phyloP scores from a whole-genome alignment of 2,329 filamentous ascomycete genomes.

The Shiraia sp. region DNA sequence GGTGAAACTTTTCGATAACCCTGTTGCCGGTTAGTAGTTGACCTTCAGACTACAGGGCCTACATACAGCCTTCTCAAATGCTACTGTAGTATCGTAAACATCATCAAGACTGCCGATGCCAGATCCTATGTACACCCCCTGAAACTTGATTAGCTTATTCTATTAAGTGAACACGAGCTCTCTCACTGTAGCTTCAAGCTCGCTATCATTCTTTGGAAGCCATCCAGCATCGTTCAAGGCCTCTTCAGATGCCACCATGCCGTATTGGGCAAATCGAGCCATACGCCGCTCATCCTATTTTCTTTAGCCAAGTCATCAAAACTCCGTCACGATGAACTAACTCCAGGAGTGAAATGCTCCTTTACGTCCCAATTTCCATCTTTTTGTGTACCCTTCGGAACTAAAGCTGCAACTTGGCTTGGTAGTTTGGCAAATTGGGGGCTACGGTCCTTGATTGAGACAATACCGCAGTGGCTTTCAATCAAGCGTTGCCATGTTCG shows the following conservation, averaged over 20 bases:
- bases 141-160: conserved; percentile 7
- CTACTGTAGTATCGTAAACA: conserved; percentile 80
- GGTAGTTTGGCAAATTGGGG: conserved; percentile 72
- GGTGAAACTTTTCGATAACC: conserved; percentile 93
- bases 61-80: conserved; percentile 72
- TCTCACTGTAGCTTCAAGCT: conserved; percentile 70
- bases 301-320: conserved; percentile 24
- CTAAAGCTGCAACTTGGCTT: conserved; percentile 81
- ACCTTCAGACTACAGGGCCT: too few species aligned
- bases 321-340: conserved; percentile 8
- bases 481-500: conserved; percentile 81
- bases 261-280: conserved; percentile 92
- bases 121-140: conserved; percentile 90
- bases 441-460: conserved; percentile 68
- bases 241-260: conserved; percentile 82
- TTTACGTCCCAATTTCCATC: conserved; percentile 52
- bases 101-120: conserved; percentile 95
- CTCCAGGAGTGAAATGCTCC: conserved; percentile 49
- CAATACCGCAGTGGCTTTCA: conserved; percentile 77
- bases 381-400: conserved; percentile 61
- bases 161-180: neutral
- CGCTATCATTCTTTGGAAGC: conserved; percentile 62
- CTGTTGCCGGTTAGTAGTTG: conserved; percentile 48
- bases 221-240: conserved; percentile 82
- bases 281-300: conserved; percentile 71